phyloP scores from a whole-genome alignment of 768 basidiomycete genomes.

The Naematelia aurantialba region DNA sequence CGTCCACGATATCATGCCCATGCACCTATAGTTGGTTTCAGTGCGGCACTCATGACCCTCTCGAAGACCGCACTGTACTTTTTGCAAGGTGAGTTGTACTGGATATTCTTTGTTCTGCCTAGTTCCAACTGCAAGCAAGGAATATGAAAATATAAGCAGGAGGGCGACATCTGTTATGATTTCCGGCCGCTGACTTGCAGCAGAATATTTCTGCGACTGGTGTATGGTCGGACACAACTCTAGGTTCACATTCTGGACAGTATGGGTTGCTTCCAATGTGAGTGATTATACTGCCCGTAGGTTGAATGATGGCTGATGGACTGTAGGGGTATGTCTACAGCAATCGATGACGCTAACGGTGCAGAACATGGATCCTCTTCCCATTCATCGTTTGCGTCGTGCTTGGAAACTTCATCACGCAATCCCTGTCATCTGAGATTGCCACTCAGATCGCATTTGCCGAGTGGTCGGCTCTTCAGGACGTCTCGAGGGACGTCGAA shows the following conservation, averaged over 20 bases:
- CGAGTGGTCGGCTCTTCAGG: conserved; percentile 16
- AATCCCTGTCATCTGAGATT: conserved; percentile 45
- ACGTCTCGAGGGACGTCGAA: no score
- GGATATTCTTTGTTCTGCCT: background rate
- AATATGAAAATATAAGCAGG: no score
- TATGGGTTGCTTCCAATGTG: conserved; percentile 73
- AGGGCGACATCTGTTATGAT: no score
- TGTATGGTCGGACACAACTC: conserved; percentile 70
- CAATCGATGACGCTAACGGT: conserved; percentile 8
- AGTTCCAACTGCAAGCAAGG: background rate
- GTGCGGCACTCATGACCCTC: conserved; percentile 70
- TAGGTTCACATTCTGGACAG: conserved; percentile 11
- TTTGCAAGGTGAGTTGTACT: conserved; percentile 62
- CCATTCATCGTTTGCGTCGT: conserved; percentile 61
- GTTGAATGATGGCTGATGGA: background rate
- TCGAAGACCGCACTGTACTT: conserved; percentile 82
- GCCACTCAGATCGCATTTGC: conserved; percentile 32
- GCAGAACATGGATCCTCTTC: conserved; percentile 72
- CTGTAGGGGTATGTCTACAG: conserved; percentile 16
- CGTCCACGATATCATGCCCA: conserved; percentile 52
- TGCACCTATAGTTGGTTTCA: conserved; percentile 72
- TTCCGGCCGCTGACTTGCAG: no score
- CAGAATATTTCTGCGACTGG: conserved; percentile 51
- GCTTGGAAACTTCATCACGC: conserved; percentile 63
- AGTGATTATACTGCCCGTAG: conserved; percentile 4